phyloP scores from a whole-genome alignment of 768 basidiomycete genomes.

The Leccinum arenicola region DNA sequence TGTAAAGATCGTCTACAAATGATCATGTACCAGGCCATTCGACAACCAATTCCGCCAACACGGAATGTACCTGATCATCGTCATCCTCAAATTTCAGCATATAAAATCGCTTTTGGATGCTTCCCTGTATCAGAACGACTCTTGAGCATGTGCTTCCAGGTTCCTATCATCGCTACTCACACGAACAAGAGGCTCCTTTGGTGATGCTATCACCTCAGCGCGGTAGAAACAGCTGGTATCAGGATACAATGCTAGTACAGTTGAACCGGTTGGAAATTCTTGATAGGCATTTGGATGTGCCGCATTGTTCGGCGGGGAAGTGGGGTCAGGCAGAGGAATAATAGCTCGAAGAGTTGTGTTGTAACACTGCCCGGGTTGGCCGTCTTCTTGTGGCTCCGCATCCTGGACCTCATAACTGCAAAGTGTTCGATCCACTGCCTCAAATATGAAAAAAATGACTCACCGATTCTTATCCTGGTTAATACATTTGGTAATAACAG shows the following conservation, averaged over 20 bases:
- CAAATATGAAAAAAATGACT: constrained; percentile 7
- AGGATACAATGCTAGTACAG: constrained; percentile 85
- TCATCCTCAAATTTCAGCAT: constrained; percentile 88
- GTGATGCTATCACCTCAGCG: constrained; percentile 76
- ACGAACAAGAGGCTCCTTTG: constrained; percentile 40
- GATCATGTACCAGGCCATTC: constrained; percentile 59
- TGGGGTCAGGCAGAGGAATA: constrained; percentile 78
- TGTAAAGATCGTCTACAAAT: not conserved
- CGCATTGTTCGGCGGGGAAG: constrained; percentile 51
- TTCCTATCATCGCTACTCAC: constrained; percentile 29
- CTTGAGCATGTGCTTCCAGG: constrained; percentile 8
- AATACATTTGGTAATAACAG: constrained; percentile 67
- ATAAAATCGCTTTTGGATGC: constrained; percentile 55
- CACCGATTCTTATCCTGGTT: constrained; percentile 72
- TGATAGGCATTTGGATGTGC: constrained; percentile 69
- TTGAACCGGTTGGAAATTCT: constrained; percentile 67
- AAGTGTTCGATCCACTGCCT: not conserved
- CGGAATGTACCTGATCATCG: constrained; percentile 76
- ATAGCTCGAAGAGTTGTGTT: constrained; percentile 67
- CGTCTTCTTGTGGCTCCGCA: constrained; percentile 79
- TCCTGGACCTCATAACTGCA: constrained; percentile 83
- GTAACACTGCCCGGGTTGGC: constrained; percentile 68
- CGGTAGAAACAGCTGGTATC: constrained; percentile 91
- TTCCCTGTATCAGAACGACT: constrained; percentile 17
- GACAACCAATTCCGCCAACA: constrained; percentile 78